Base-by-base conservation (phyloP, 176 grass and related monocot species). In the Chloris gayana region DNA sequence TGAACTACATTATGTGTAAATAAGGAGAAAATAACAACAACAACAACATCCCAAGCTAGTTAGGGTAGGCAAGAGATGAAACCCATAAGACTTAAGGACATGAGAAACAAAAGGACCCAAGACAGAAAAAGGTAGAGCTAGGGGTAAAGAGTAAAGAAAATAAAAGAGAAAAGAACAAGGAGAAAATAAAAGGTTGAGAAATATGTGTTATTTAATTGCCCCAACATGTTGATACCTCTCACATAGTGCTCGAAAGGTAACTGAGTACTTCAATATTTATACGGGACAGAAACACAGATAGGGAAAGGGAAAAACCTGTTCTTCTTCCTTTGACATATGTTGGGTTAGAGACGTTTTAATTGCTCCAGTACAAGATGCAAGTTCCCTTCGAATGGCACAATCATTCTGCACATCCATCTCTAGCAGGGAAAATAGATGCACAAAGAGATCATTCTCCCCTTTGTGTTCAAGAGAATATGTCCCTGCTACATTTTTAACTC, bases 271-370 rank as follows among this genome's bases (percentile, higher is more conserved):
- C 5, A 75, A 45, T 56, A 57, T 64, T 83, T 76, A 17, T n/a
- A 69, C 60, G 64, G 6, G 4, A 7, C 7, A 6, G 57, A 46
- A 21, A 79, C 53, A 2, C 1, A 83, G 56, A 34, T 31, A 75
- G 9, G 74, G 22, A 49, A 58, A 59, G 0, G 41, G 24, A 14
- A 25, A 69, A 53, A 97, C 94, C 91, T 97, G 94, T 54, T 97
- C 87, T 85, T 97, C 89, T 89, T 97, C 94, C 83, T 97, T 97
- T 60, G 85, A 97, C 94, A 97, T 94, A 64, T 97, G 94, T 78
- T 97, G 91, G 42, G 66, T 86, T 64, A 97, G 77, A 79, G 82
- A 90, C 26, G 85, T 94, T 44, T 84, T 83, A 77, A 97, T 94
- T 76, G 87, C 94, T 38, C 91, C 89, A 77, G 87, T 86, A 60